These are phyloP conservation scores for Tulasnella sp. DNA, from an alignment of 768 basidiomycete genomes.

Conservation along the genomic window DNA sequence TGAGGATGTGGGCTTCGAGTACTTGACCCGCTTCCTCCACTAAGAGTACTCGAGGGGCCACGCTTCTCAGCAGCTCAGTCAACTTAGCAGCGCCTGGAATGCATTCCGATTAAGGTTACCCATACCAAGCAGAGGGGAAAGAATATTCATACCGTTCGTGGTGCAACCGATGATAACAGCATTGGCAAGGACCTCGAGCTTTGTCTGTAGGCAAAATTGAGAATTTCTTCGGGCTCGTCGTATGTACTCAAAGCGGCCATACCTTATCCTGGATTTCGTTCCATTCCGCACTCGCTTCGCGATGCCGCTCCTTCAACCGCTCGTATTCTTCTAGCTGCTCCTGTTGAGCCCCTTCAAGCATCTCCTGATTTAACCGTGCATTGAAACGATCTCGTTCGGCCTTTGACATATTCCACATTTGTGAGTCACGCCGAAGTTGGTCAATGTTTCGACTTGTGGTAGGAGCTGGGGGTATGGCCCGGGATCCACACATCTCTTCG, in stretches of 20 bases:
- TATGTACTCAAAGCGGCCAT: not conserved
- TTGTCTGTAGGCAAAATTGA: constrained; percentile 36
- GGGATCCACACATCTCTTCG: not conserved
- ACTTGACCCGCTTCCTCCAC: constrained; percentile 81
- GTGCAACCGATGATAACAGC: constrained; percentile 68
- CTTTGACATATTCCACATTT: constrained; percentile 50
- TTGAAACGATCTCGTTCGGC: constrained; percentile 43
- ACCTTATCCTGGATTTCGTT: constrained; percentile 49
- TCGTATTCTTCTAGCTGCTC: constrained; percentile 40
- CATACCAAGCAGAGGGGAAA: too few relatives aligned
- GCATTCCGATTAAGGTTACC: not conserved
- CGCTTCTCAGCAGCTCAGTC: constrained; percentile 48
- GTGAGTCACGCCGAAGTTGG: constrained; percentile 30
- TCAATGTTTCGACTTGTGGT: constrained; percentile 33
- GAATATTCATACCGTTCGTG: constrained; percentile 50
- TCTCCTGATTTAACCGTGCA: constrained; percentile 41
- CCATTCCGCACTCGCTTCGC: constrained; percentile 35
- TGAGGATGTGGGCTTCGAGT: constrained; percentile 66
- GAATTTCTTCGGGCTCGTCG: not conserved
- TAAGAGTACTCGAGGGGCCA: constrained; percentile 53
- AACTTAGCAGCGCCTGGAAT: constrained; percentile 60
- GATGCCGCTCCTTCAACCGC: constrained; percentile 35
- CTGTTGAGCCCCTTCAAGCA: constrained; percentile 31
- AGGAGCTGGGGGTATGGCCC: constrained; percentile 36
- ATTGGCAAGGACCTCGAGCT: constrained; percentile 45